phyloP scores from a whole-genome alignment of 164 flowering plant species.

The Macadamia integrifolia region DNA sequence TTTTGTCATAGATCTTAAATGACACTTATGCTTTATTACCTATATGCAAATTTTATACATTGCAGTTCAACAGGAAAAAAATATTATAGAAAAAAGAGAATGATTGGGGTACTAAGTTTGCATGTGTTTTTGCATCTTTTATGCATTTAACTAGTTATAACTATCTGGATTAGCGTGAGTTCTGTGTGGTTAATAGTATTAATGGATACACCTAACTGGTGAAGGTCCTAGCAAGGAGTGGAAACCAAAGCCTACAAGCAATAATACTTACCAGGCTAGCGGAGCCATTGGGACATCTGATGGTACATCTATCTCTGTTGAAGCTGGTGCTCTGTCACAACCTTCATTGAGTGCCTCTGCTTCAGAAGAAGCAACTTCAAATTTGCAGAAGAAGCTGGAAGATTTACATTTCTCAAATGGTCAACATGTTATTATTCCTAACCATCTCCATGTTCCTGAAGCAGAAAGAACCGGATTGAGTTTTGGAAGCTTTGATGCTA shows the following conservation, averaged over 20 bases:
- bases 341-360: constrained; percentile 20
- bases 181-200: not conserved
- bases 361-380: constrained; percentile 36
- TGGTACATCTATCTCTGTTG: constrained; percentile 26
- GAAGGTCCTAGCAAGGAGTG: constrained; percentile 71
- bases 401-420: constrained; percentile 43
- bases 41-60: not conserved
- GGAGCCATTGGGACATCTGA: constrained; percentile 36
- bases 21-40: not conserved
- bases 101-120: not conserved
- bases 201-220: not conserved
- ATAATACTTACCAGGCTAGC: constrained; percentile 34
- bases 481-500: constrained; percentile 87
- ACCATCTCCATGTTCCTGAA: constrained; percentile 86
- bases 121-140: not conserved
- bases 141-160: not conserved
- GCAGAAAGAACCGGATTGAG: constrained; percentile 64
- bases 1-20: too few relatives aligned
- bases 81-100: not conserved
- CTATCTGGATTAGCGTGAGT: not conserved
- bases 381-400: constrained; percentile 55
- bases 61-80: too few relatives aligned
- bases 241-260: constrained; percentile 65
- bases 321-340: constrained; percentile 21
- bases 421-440: constrained; percentile 77